Evolutionary conservation across 441 rosid genomes (phyloP).

Genomic region (Dalechampia spathulata): DNA sequence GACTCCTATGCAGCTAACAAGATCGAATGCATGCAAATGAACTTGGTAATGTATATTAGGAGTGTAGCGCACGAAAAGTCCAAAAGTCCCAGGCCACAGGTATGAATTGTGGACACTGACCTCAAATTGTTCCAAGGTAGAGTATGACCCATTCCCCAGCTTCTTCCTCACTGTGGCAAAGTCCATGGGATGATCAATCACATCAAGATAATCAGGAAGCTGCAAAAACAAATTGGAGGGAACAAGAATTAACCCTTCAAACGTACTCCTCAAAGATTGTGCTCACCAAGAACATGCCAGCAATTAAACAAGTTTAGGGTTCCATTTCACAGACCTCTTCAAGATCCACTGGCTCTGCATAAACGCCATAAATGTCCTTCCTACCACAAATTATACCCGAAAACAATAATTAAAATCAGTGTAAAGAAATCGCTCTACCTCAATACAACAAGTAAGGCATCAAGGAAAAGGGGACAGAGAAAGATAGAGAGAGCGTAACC

Average conservation of each 20-base stretch:
- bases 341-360: constrained; percentile 90
- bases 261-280: too few species aligned
- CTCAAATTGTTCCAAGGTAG: constrained; percentile 70
- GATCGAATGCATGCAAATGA: background rate
- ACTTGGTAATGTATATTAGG: too few species aligned
- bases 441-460: constrained; percentile 16
- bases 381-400: constrained; percentile 36
- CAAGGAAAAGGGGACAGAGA: background rate
- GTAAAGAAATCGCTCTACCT: background rate
- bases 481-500: constrained; percentile 11
- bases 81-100: constrained; percentile 7
- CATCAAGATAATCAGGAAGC: constrained; percentile 91
- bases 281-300: background rate
- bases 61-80: background rate
- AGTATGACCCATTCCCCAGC: constrained; percentile 70
- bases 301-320: constrained; percentile 17
- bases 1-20: background rate
- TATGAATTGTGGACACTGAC: constrained; percentile 29
- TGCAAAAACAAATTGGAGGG: constrained; percentile 29
- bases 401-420: constrained; percentile 11
- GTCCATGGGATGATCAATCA: constrained; percentile 87
- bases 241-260: constrained; percentile 2
- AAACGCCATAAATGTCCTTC: constrained; percentile 92
- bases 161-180: constrained; percentile 83
- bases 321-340: constrained; percentile 39